Evolutionary conservation across 2,329 filamentous ascomycete genomes (phyloP).

Genomic region (Didymella exigua): DNA sequence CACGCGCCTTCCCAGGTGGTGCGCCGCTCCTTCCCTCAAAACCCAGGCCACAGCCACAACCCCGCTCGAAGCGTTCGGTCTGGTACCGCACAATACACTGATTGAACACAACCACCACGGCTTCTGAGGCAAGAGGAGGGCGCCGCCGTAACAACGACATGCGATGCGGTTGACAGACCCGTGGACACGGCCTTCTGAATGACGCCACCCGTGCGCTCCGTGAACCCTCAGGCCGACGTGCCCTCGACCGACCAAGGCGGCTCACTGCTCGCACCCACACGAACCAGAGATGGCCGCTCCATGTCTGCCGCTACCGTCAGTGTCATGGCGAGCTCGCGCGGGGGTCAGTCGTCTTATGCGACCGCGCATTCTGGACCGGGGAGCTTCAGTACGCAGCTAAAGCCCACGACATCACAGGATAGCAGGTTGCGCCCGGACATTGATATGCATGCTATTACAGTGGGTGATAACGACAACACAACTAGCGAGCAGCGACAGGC

Average conservation of each 20-base stretch:
- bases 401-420: conserved; percentile 70
- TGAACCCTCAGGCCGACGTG: conserved; percentile 47
- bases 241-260: conserved; percentile 45
- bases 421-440: conserved; percentile 64
- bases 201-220: conserved; percentile 50
- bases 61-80: conserved; percentile 21
- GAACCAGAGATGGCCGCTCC: conserved; percentile 61
- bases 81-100: conserved; percentile 19
- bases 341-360: conserved; percentile 66
- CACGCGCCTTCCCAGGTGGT: conserved; percentile 14
- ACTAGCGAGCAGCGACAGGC: conserved; percentile 75
- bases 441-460: conserved; percentile 56
- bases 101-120: conserved; percentile 29
- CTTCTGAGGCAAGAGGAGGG: conserved; percentile 45
- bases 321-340: conserved; percentile 67
- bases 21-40: conserved; percentile 18
- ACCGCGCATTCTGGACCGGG: conserved; percentile 70
- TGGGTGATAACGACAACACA: conserved; percentile 66
- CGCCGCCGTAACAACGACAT: conserved; percentile 38
- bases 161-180: conserved; percentile 45
- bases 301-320: conserved; percentile 56
- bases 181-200: conserved; percentile 50
- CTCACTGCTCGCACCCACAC: conserved; percentile 52
- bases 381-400: conserved; percentile 88
- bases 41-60: conserved; percentile 21